Evolutionary conservation across 2,329 filamentous ascomycete genomes (phyloP), one percentile per base, ranked within the genome.

Genomic region (Sarocladiaceae sp.): DNA sequence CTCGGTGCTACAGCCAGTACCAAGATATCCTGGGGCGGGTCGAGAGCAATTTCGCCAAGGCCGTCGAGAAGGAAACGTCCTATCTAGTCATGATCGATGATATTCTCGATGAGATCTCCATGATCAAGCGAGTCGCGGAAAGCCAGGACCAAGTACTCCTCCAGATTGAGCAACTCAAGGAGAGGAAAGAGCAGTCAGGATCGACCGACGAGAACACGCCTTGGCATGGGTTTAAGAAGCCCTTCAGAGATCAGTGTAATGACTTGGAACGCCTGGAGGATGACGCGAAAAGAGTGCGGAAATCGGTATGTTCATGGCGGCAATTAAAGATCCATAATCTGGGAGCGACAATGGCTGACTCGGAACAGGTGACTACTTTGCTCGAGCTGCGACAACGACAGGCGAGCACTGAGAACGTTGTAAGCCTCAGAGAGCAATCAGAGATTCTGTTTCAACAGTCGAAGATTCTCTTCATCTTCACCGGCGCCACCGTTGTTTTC

Each of bases 1-100:
- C 44, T 3, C 25, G 44, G 3, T 48, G 44, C 26, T 48, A 48
- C 26, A 48, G 44, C 26, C 44, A 48, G 15, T 48, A 48, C 17
- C 44, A 48, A 17, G 44, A 48, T 28, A 48, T 48, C 26, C 28
- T 48, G 7, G 44, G 44, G 3, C 44, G 28, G 4, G 44, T 48
- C 4, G 44, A 48, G 44, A 29, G 44, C 26, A 33, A 48, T 20
- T 48, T 48, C 22, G 44, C 44, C 4, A 29, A 48, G 26, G 44
- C 44, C 3, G 44, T 48, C 15, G 26, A 48, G 23, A 33, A 48
- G 17, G 44, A 48, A 17, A 48, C 44, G 15, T 48, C 44, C 13
- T 48, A 48, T 18, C 26, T 48, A 8, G 44, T 48, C n/a, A 48
- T 48, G 44, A 48, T 48, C n/a, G 44, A 48, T 20, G 44, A 48